Evolutionary conservation across 495 filamentous ascomycete species (phyloP), one percentile per base, ranked within the genome.

Genomic region (Penicillium simplicissimum): DNA sequence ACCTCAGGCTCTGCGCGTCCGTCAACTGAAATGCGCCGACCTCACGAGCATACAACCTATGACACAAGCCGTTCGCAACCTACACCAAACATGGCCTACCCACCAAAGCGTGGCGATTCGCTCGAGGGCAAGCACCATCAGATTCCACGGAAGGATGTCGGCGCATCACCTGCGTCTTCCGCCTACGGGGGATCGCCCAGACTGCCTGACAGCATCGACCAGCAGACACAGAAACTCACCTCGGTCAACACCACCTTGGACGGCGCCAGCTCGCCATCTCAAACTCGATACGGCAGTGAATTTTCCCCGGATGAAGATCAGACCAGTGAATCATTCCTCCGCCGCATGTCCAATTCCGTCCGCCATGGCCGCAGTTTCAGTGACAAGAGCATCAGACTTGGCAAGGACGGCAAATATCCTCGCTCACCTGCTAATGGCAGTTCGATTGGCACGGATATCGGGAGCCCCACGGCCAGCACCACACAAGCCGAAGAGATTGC

Each of bases 281-380:
- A 92, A 62, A 85, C 90, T 51, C 85, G 89, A 37, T 90, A 90
- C 34, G 87, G 87, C 48, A 88, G 87, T 52, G 92, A 93, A 60
- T 90, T 94, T 63, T 91, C 96, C 38, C 78, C 95, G 48, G 85
- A 89, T 52, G 90, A 93, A 45, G 62, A 64, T 7, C 79, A 78
- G 57, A 74, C 73, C 9, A 72, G 70, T 63, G 79, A 84, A 13
- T 92, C 90, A 1, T 89, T 97, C 57, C 75, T 97, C 55, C 90
- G 93, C 38, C 88, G 91, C 33, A 88, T 97, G 34, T 97, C 96
- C 3, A 96, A 93, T 68, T 91, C 91, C 25, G 91, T 97, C 37
- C 91, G 92, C 52, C 95, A 99, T 72, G 90, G 90, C n/a, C 86
- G 96, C 47, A 96, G 89, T 72, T 91, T 87, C 71, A 97, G 94